phyloP scores from a whole-genome alignment of 2,329 filamentous ascomycete species.

The Epichloe amarillans region DNA sequence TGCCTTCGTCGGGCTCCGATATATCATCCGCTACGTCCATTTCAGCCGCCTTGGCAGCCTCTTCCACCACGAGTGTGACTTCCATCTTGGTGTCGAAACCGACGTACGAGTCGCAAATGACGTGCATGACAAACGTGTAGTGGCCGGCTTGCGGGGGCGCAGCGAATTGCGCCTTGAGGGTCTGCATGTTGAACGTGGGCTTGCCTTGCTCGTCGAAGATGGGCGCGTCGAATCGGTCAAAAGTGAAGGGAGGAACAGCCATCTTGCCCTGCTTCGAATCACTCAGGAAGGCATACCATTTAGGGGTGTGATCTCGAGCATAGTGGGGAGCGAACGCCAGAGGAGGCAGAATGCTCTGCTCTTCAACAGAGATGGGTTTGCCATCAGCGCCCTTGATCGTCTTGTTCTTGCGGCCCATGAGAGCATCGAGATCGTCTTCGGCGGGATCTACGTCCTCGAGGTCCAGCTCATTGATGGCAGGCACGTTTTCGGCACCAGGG shows the following conservation, averaged over 20 bases:
- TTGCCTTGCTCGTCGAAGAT: constrained; percentile 68
- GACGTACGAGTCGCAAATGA: constrained; percentile 89
- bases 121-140: constrained; percentile 89
- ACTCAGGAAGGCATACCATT: constrained; percentile 89
- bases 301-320: constrained; percentile 74
- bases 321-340: constrained; percentile 87
- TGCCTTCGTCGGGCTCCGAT: constrained; percentile 95
- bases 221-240: constrained; percentile 81
- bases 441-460: constrained; percentile 85
- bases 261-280: constrained; percentile 93
- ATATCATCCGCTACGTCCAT: constrained; percentile 87
- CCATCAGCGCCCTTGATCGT: constrained; percentile 48
- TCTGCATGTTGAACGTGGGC: constrained; percentile 91
- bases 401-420: constrained; percentile 64
- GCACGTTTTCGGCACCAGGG: constrained; percentile 64
- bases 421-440: constrained; percentile 79
- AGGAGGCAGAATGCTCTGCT: constrained; percentile 60
- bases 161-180: constrained; percentile 92
- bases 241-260: constrained; percentile 92
- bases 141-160: constrained; percentile 84
- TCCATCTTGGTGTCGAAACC: constrained; percentile 90
- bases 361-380: constrained; percentile 41
- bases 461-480: constrained; percentile 62
- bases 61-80: constrained; percentile 77
- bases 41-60: constrained; percentile 69